Percentiles rank a stretch among this genome's conserved stretches.
Conservation (phyloP, 108 stramenopile species). For the Fragilariopsis cylindrus region DNA sequence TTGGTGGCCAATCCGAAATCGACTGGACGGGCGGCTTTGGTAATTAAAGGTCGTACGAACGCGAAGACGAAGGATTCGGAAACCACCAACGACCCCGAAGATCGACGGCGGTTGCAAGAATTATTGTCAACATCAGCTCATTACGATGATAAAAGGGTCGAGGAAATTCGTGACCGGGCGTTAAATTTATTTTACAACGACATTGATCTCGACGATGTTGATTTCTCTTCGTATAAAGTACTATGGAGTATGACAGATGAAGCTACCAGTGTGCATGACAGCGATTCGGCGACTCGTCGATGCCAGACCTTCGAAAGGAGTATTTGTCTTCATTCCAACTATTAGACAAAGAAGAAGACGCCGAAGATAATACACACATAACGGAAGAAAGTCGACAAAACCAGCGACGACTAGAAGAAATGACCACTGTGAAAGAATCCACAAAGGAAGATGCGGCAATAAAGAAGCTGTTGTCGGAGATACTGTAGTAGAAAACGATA, state of each 20-base stretch:
- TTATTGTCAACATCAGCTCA: constrained; percentile 14
- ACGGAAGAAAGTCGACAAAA: background rate
- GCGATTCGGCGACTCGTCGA: too few species aligned
- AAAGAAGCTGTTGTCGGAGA: background rate
- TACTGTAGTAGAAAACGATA: background rate
- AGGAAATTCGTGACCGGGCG: constrained; percentile 8
- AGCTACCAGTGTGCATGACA: background rate
- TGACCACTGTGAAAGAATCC: background rate
- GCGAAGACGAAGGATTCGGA: constrained; percentile 18
- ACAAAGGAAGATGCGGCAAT: background rate
- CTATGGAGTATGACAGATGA: background rate
- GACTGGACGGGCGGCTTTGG: constrained; percentile 31
- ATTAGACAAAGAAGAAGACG: background rate
- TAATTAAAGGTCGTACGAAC: constrained; percentile 14
- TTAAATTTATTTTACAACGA: background rate
- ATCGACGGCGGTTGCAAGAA: constrained; percentile 37
- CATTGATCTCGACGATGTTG: background rate
- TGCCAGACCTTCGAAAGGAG: background rate
- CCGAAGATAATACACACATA: too few species aligned
- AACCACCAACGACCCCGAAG: background rate
- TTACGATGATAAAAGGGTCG: background rate
- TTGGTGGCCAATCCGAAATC: constrained; percentile 56
- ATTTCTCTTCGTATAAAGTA: background rate
- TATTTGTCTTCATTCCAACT: background rate
- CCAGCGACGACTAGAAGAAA: constrained; percentile 15